phyloP scores from a whole-genome alignment of 1,139 yeast genomes.

The Casaregolazyma lundiana region DNA sequence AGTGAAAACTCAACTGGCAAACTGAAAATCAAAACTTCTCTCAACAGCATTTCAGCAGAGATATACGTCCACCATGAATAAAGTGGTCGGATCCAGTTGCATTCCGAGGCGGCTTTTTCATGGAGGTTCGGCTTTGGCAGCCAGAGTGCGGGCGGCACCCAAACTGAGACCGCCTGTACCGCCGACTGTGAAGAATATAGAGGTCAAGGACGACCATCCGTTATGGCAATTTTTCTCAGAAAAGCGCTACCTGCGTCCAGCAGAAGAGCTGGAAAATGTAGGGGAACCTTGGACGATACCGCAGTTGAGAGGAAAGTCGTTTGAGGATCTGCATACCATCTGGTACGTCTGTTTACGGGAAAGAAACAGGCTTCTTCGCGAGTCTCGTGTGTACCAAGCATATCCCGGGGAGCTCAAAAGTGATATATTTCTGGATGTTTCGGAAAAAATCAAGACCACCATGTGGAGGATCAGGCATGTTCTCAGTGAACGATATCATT shows the following conservation, averaged over 20 bases:
- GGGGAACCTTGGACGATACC: constrained; percentile 86
- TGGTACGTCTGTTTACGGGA: constrained; percentile 89
- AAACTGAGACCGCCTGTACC: constrained; percentile 78
- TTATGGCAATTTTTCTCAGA: constrained; percentile 88
- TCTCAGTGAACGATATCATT: constrained; percentile 76
- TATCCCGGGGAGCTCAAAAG: constrained; percentile 37
- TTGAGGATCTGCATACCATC: constrained; percentile 83
- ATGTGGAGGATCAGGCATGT: constrained; percentile 83
- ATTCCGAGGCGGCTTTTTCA: constrained; percentile 7
- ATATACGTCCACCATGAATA: too few relatives aligned
- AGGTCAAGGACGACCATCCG: constrained; percentile 82
- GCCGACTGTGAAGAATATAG: constrained; percentile 70
- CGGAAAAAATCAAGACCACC: constrained; percentile 47
- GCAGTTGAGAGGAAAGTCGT: constrained; percentile 85
- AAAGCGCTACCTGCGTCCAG: constrained; percentile 51
- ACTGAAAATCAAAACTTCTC: background rate
- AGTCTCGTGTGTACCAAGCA: constrained; percentile 45
- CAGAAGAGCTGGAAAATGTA: constrained; percentile 51
- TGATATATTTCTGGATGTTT: constrained; percentile 37
- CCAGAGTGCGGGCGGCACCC: constrained; percentile 23
- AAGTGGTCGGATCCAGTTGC: too few relatives aligned
- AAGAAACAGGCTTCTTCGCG: constrained; percentile 74
- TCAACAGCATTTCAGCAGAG: background rate
- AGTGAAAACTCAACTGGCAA: background rate
- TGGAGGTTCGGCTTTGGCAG: background rate